Base-by-base conservation (phyloP, 169 alveolate species). In the Cryptosporidium ryanae region DNA sequence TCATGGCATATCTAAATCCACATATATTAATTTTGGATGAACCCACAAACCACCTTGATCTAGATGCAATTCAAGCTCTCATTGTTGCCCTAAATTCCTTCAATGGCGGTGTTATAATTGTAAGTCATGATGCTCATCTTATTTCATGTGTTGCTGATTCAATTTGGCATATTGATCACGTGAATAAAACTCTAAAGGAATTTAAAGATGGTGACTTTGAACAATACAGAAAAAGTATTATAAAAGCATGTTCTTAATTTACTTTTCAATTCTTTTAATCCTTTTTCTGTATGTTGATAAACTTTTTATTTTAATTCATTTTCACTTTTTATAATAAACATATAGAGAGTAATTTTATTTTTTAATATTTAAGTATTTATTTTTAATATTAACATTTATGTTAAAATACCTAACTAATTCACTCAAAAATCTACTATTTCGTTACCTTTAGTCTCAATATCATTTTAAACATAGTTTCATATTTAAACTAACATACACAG, bases 41-140 rank as follows among this genome's bases (percentile, higher is more conserved):
- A 92, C 99, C 99, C 43, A 96, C 99, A 21, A 97, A 97, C 92
- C 99, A 97, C 84, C 94, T 97, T 81, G 99, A 97, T 92, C 93
- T 97, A 48, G 99, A 97, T 91, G 98, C 99, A 43, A 97, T 97
- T 46, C 98, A 97, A 95, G 99, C 99, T 15, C 94, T 97, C 66
- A 95, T 96, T 91, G 96, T 95, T 44, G 99, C 99, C 1, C 87
- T 96, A 5, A 96, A 96, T 84, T 93, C 94, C 66, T 97, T 94
- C 89, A 93, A 95, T 76, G 99, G 99, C 66, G 99, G 99, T 18
- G 93, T 97, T 43, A 90, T 97, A 25, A 94, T 97, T 54, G 98
- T 97, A 21, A 95, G 98, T 83, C 99, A 97, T 91, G 99, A 97
- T 91, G 94, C 97, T 66, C 97, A 96, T 84, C 93, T 97, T 76